These are phyloP conservation scores for Scedosporium aurantiacum DNA, from an alignment of 2,329 filamentous ascomycete genomes.

Conservation along the genomic window DNA sequence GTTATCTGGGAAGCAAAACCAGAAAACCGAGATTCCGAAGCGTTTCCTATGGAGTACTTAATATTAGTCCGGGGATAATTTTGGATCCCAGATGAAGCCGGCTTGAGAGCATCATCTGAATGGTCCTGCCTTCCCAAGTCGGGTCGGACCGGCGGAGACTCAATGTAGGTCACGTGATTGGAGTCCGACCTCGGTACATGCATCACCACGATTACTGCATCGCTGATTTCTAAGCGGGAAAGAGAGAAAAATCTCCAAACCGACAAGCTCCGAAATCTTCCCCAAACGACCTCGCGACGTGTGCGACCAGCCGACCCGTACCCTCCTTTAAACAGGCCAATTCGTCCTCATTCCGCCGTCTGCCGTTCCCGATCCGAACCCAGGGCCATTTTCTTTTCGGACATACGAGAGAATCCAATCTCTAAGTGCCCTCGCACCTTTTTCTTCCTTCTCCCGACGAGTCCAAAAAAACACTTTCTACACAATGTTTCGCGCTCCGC, in stretches of 20 bases:
- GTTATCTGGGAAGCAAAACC: too few relatives aligned
- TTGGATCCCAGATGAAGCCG: too few relatives aligned
- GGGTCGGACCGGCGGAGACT: background rate
- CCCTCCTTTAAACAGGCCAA: background rate
- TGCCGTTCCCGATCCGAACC: background rate
- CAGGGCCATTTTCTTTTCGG: background rate
- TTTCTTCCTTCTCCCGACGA: background rate
- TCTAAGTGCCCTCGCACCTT: background rate
- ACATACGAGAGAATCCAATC: background rate
- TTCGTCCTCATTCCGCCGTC: background rate
- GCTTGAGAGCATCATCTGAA: too few relatives aligned
- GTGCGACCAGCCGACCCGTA: background rate
- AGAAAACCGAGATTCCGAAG: too few relatives aligned
- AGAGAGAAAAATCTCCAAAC: background rate
- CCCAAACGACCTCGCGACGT: background rate
- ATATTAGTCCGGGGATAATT: too few relatives aligned
- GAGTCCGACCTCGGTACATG: background rate
- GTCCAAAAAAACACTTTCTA: background rate
- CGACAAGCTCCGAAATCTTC: background rate
- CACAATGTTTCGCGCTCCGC: conserved; percentile 9
- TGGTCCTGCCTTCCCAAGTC: background rate
- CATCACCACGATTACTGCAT: background rate
- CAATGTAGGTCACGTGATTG: background rate
- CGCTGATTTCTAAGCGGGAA: background rate
- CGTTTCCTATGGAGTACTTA: too few relatives aligned